phyloP scores from a whole-genome alignment of 2,329 filamentous ascomycete species.

The Exutisphaerella laricina region DNA sequence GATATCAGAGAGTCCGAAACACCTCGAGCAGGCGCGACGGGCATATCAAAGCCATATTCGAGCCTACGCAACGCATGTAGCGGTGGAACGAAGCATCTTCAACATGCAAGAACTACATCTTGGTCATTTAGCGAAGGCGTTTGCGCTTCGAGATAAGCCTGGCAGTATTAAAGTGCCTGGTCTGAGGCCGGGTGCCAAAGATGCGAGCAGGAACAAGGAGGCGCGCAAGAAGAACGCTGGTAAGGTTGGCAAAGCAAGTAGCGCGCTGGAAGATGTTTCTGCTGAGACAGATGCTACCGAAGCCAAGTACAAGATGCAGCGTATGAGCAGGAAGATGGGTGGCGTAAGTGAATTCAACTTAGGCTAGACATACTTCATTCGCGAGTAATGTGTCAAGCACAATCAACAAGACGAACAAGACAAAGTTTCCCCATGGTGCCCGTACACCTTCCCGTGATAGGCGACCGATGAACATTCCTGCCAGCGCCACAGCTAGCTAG shows the following conservation, averaged over 20 bases:
- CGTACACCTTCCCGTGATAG: no score
- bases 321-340: slow-evolving; percentile 44
- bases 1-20: slow-evolving; percentile 57
- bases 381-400: no score
- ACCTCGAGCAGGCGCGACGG: slow-evolving; percentile 73
- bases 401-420: no score
- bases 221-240: slow-evolving; percentile 31
- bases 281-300: slow-evolving; percentile 37
- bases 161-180: slow-evolving; percentile 62
- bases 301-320: slow-evolving; percentile 50
- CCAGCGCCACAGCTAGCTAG: no score
- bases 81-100: slow-evolving; percentile 78
- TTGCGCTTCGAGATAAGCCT: slow-evolving; percentile 81
- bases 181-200: slow-evolving; percentile 45
- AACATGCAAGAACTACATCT: slow-evolving; percentile 88
- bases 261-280: slow-evolving; percentile 25
- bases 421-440: no score
- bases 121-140: slow-evolving; percentile 90
- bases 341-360: slow-evolving; percentile 56
- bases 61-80: slow-evolving; percentile 90
- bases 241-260: slow-evolving; percentile 32
- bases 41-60: slow-evolving; percentile 89
- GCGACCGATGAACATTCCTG: no score
- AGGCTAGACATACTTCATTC: no score
- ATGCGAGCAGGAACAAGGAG: slow-evolving; percentile 43